Evolutionary conservation across 2,329 filamentous ascomycete species (phyloP).

Genomic region (Coniochaeta ligniaria): DNA sequence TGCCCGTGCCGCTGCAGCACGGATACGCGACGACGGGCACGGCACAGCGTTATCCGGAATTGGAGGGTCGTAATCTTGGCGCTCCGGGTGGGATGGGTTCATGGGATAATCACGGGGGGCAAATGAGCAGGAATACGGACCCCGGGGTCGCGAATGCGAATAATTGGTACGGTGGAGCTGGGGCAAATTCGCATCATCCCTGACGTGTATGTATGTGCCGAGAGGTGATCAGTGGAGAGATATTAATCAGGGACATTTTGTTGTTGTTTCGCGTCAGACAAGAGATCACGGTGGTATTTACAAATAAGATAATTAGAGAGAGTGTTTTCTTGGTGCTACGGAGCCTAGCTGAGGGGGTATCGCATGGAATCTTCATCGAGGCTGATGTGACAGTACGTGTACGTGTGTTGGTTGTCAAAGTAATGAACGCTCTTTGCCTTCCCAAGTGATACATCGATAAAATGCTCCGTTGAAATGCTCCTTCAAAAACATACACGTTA

Average conservation of each 20-base stretch:
- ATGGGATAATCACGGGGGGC: not conserved
- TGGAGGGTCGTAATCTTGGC: not conserved
- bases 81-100: not conserved
- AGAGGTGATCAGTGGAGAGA: not conserved
- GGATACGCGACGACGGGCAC: not conserved
- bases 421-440: slow-evolving; percentile 1
- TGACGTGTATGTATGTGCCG: not conserved
- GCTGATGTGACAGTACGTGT: not conserved
- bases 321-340: not conserved
- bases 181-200: not conserved
- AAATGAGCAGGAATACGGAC: not conserved
- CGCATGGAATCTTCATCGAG: not conserved
- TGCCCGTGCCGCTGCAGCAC: not conserved
- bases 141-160: not conserved
- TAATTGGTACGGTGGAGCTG: not conserved
- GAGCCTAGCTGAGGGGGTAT: not conserved
- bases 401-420: not conserved
- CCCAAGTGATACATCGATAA: not conserved
- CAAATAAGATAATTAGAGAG: no score
- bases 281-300: not conserved
- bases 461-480: not conserved
- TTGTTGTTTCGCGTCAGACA: not conserved
- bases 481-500: not conserved
- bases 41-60: slow-evolving; percentile 1
- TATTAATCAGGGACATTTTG: not conserved